Percentiles rank a stretch among this genome's conserved stretches.
Evolutionary conservation across 352 stramenopile species (phyloP).

Genomic region (Phytophthora hibernalis): DNA sequence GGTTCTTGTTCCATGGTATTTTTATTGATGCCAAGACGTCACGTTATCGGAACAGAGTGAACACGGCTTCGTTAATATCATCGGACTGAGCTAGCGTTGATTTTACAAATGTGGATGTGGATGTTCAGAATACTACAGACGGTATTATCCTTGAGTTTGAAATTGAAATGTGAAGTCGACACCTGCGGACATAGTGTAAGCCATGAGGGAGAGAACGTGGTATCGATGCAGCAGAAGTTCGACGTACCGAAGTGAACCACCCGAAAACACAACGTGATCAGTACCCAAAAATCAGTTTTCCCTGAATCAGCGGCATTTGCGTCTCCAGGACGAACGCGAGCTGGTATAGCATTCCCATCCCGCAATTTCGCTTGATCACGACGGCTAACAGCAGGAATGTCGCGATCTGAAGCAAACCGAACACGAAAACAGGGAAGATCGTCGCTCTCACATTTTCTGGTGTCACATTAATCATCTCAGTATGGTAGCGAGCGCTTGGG

Average conservation of each 20-base stretch:
- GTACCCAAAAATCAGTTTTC: slow-evolving; percentile 23
- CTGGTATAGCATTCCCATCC: slow-evolving; percentile 33
- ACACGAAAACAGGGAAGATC: slow-evolving; percentile 28
- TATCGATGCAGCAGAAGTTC: not conserved
- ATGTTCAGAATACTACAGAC: too few relatives aligned
- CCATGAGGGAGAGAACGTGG: not conserved
- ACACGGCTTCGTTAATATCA: too few relatives aligned
- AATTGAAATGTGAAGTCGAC: slow-evolving; percentile 28
- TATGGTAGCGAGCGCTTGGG: slow-evolving; percentile 27
- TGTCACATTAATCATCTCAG: slow-evolving; percentile 20
- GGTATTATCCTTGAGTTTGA: not conserved
- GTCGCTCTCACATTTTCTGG: not conserved
- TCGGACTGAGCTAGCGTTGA: too few relatives aligned
- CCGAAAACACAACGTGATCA: slow-evolving; percentile 22
- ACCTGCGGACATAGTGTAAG: not conserved
- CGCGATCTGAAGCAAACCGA: slow-evolving; percentile 27
- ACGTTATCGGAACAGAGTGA: too few relatives aligned
- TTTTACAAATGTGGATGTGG: too few relatives aligned
- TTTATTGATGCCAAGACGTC: too few relatives aligned
- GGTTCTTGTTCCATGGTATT: too few relatives aligned
- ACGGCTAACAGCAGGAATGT: slow-evolving; percentile 31
- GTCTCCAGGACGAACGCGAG: slow-evolving; percentile 47
- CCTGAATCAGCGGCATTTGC: slow-evolving; percentile 29
- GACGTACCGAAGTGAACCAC: slow-evolving; percentile 21
- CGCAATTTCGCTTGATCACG: slow-evolving; percentile 31